A percentile compares a stretch with the other conserved stretches of the same genome.
Evolutionary conservation across 768 basidiomycete species (phyloP).

Genomic region (Lentinula raphanica): DNA sequence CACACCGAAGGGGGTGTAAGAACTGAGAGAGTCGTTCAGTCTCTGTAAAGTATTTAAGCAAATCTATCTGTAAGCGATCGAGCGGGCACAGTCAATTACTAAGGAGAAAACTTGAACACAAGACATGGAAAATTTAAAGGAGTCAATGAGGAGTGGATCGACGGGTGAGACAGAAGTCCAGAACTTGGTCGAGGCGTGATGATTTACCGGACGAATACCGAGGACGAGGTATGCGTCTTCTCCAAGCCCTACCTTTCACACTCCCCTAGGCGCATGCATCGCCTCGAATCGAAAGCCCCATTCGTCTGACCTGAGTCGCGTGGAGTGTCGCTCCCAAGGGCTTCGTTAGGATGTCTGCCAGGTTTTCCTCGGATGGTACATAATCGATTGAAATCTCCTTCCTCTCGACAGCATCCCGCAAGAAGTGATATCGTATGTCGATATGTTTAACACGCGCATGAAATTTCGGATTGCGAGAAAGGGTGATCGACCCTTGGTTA

Average conservation of each 20-base stretch:
- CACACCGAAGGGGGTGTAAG: too few relatives aligned
- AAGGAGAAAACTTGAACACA: too few relatives aligned
- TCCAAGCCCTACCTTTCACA: neutral
- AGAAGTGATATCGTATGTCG: slow-evolving; percentile 25
- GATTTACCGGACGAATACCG: too few relatives aligned
- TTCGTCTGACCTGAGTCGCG: neutral
- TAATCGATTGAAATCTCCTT: slow-evolving; percentile 1
- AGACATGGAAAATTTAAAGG: too few relatives aligned
- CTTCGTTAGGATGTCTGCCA: slow-evolving; percentile 25
- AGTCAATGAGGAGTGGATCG: too few relatives aligned
- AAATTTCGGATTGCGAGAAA: slow-evolving; percentile 17
- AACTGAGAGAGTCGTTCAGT: too few relatives aligned
- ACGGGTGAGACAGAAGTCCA: too few relatives aligned
- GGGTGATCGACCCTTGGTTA: slow-evolving; percentile 13
- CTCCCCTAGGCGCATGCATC: neutral
- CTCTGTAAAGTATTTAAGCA: too few relatives aligned
- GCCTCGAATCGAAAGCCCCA: neutral
- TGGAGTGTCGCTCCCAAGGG: neutral
- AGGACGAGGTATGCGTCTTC: too few relatives aligned
- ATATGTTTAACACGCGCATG: slow-evolving; percentile 32
- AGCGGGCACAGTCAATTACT: too few relatives aligned
- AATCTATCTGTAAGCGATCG: too few relatives aligned
- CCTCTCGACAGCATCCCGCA: slow-evolving; percentile 20
- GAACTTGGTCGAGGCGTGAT: too few relatives aligned
- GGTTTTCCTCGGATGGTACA: slow-evolving; percentile 17